A percentile compares a stretch with the other conserved stretches of the same genome.
These are phyloP conservation scores for Massariosphaeria phaeospora DNA, from an alignment of 495 filamentous ascomycete genomes.

Conservation along the genomic window DNA sequence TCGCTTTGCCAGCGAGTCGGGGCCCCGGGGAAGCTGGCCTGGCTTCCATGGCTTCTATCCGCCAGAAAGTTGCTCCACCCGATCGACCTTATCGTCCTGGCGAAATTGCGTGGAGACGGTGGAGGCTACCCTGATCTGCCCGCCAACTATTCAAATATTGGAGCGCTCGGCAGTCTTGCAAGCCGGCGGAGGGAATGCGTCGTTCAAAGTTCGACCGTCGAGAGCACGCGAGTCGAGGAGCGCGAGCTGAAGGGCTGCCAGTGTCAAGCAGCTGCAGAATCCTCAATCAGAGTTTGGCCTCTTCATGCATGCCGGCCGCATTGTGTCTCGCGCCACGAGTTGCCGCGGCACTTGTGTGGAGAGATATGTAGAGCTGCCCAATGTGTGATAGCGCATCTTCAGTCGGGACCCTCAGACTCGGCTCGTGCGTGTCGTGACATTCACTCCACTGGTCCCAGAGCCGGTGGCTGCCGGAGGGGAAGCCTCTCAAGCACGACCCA, in stretches of 20 bases:
- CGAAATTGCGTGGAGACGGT: constrained; percentile 23
- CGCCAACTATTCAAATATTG: not conserved
- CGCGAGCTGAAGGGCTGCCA: no score
- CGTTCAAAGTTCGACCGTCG: no score
- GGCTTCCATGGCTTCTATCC: constrained; percentile 24
- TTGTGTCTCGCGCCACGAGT: no score
- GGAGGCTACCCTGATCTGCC: constrained; percentile 19
- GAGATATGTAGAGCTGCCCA: not conserved
- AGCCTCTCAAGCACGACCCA: no score
- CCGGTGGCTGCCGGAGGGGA: no score
- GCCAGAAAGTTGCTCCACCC: constrained; percentile 24
- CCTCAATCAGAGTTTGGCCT: no score
- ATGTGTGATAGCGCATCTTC: no score
- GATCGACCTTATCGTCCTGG: constrained; percentile 28
- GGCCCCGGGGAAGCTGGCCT: constrained; percentile 28
- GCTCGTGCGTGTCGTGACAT: constrained; percentile 5
- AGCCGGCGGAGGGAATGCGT: constrained; percentile 8
- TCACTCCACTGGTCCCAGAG: no score
- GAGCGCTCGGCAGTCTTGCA: not conserved
- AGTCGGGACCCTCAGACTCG: constrained; percentile 7
- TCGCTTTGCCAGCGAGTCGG: constrained; percentile 21
- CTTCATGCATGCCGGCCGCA: no score
- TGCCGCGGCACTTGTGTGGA: not conserved
- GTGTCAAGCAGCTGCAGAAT: no score
- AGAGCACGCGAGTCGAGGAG: no score